phyloP scores from a whole-genome alignment of 176 grass and related monocot genomes.

The Eleusine coracana region DNA sequence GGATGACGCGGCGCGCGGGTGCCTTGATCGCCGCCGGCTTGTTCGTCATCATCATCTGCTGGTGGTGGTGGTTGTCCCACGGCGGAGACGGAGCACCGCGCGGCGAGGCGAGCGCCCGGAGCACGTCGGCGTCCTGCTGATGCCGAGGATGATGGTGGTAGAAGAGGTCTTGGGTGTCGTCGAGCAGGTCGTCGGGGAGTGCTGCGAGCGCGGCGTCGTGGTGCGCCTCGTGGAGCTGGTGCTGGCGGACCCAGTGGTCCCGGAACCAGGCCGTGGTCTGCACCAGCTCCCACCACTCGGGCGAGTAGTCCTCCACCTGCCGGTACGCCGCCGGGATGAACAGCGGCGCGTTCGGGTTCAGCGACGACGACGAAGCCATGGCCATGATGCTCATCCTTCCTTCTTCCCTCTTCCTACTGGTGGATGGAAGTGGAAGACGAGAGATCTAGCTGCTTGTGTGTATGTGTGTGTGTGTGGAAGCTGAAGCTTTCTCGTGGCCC shows the following conservation, averaged over 20 bases:
- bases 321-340: constrained; percentile 88
- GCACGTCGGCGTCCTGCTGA: constrained; percentile 44
- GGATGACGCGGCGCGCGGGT: constrained; percentile 52
- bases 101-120: constrained; percentile 18
- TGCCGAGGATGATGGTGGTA: constrained; percentile 35
- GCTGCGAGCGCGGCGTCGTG: constrained; percentile 39
- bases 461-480: neutral
- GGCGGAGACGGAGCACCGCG: constrained; percentile 9
- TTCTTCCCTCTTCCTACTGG: no score
- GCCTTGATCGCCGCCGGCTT: constrained; percentile 52
- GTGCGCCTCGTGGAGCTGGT: constrained; percentile 69
- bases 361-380: constrained; percentile 48
- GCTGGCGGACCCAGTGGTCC: constrained; percentile 86
- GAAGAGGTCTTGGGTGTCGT: constrained; percentile 61
- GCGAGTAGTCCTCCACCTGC: constrained; percentile 91
- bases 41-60: constrained; percentile 39
- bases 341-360: constrained; percentile 91
- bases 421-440: no score
- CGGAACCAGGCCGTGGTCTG: constrained; percentile 93
- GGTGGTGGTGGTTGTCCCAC: neutral
- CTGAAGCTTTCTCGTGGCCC: no score
- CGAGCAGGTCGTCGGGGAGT: constrained; percentile 77
- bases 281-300: constrained; percentile 95
- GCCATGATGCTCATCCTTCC: constrained; percentile 36
- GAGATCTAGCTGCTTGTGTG: no score